Percentiles rank a stretch among this genome's conserved stretches.
Evolutionary conservation across 371 early-diverging fungal species (phyloP).

Genomic region (Apophysomyces sp.): DNA sequence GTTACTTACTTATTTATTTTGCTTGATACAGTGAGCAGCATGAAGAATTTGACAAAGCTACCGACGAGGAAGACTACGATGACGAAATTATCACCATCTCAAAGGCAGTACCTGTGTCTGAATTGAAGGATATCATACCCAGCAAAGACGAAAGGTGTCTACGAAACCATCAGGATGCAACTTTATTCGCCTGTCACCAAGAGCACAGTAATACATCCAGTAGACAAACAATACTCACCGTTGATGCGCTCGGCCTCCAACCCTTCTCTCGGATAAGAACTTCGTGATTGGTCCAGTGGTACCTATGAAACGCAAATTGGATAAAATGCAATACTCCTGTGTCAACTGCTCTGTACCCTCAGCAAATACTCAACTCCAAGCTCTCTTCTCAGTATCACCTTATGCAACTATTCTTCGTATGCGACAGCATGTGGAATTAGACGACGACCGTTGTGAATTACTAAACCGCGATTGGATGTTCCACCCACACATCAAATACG

Average conservation of each 20-base stretch:
- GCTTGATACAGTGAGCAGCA: too few relatives aligned
- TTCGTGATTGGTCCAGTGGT: background rate
- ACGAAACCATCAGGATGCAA: background rate
- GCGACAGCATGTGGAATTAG: background rate
- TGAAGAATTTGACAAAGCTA: too few relatives aligned
- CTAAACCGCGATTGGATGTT: background rate
- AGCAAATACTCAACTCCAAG: background rate
- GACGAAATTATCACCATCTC: background rate
- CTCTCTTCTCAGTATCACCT: background rate
- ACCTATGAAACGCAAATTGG: background rate
- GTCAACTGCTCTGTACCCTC: background rate
- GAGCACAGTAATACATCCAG: background rate
- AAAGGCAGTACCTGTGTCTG: background rate
- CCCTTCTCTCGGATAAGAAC: background rate
- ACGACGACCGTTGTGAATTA: background rate
- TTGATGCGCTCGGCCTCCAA: background rate
- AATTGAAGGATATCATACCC: background rate
- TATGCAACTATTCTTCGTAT: background rate
- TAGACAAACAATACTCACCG: background rate
- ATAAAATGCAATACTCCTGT: background rate
- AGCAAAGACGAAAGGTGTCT: background rate
- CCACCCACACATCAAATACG: background rate
- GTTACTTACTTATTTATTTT: too few relatives aligned
- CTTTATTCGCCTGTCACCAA: background rate
- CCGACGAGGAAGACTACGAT: too few relatives aligned